Base-by-base conservation (phyloP, 2,329 filamentous ascomycete species). In the Tolypocladium endophyticum region DNA sequence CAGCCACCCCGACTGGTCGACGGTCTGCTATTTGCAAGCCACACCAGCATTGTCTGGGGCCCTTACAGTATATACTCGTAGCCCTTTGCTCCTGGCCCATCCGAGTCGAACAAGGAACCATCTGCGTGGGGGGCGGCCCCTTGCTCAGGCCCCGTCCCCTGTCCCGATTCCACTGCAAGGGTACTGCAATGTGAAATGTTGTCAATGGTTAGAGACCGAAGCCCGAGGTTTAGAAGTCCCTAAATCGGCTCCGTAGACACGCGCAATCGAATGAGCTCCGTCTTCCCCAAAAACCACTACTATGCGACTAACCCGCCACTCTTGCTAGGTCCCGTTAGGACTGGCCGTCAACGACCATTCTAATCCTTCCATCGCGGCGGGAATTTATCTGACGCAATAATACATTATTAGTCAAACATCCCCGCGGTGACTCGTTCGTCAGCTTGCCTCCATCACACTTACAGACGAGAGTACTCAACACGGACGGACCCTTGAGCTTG, bases 1-100 rank as follows among this genome's bases (percentile, higher is more conserved):
- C 58, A 53, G 57, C 54, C 53, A 33, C 55, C 58, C 58, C 58
- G 58, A 60, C 58, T 60, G 58, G 58, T 52, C 55, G 41, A 53
- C 57, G 36, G 43, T 8, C 57, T 54, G 12, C 33, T 28, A 9
- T 41, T 41, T 58, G 36, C 45, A 53, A 38, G 53, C 47, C 14
- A 28, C 18, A 57, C 57, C 25, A 30, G 55, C 58, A 54, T 54
- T 55, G 45, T 50, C 58, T 47, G 58, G 58, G 45, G 45, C 43
- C 55, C 45, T 59, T 1, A 36, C 33, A 5, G 33, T 20, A 20
- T 20, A 57, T 45, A n/a, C n/a, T n/a, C n/a, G n/a, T n/a, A 45
- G 33, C 35, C 20, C 55, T 43, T 57, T 30, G 36, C 38, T 47
- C 58, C 58, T 43, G 55, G n/a, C 38, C 20, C 38, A n/a, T 35